These are phyloP conservation scores for Zygosaccharomyces bailii DNA, from an alignment of 805 yeast genomes.

Conservation along the genomic window DNA sequence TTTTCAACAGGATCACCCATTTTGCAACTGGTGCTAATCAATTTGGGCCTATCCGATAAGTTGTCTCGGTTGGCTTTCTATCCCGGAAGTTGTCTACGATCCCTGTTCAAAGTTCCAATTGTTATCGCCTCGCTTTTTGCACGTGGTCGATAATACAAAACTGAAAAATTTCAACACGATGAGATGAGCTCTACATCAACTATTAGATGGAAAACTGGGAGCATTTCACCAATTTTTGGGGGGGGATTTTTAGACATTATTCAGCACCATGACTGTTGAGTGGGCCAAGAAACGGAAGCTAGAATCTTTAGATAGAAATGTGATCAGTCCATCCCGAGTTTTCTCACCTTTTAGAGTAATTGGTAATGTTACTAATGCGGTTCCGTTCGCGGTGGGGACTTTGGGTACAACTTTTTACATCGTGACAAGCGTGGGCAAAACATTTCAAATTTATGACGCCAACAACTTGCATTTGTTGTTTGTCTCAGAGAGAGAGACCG, in stretches of 20 bases:
- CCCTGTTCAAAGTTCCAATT: neutral
- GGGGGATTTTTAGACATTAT: neutral
- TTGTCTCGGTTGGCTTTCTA: no score
- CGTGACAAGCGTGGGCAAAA: constrained; percentile 83
- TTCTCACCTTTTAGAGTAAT: constrained; percentile 86
- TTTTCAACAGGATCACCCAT: constrained; percentile 3
- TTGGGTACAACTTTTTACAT: constrained; percentile 84
- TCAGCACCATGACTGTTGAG: constrained; percentile 9
- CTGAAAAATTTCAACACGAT: constrained; percentile 12
- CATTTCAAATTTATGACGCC: constrained; percentile 92
- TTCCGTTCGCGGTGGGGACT: constrained; percentile 85
- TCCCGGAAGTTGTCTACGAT: neutral
- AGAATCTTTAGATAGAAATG: neutral
- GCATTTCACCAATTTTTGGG: no score
- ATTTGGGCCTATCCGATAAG: neutral
- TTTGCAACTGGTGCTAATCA: neutral
- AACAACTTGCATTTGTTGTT: constrained; percentile 79
- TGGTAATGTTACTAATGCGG: constrained; percentile 84
- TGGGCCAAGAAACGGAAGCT: constrained; percentile 24
- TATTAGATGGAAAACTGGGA: no score
- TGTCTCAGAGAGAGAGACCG: constrained; percentile 77
- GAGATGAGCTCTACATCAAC: constrained; percentile 6
- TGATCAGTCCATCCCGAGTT: constrained; percentile 46
- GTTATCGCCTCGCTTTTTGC: no score
- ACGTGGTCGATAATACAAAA: neutral